Percentiles rank a stretch among this genome's conserved stretches.
Conservation (phyloP, 2,329 filamentous ascomycete species). For the Didymella lethalis region DNA sequence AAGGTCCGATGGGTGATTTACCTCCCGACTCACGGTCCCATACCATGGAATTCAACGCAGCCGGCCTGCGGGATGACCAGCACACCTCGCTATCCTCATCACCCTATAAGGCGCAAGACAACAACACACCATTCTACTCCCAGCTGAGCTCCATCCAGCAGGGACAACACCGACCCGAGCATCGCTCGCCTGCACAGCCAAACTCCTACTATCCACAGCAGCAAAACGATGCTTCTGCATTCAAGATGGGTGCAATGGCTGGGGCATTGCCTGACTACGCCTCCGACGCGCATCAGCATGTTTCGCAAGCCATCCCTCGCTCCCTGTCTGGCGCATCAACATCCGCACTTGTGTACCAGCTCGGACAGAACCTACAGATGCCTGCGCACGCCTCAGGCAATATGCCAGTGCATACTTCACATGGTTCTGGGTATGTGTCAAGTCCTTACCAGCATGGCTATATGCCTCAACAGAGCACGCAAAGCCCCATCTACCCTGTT, state of each 20-base stretch:
- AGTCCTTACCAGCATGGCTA: conserved; percentile 43
- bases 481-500: conserved; percentile 34
- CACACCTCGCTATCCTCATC: conserved; percentile 21
- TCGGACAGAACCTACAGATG: conserved; percentile 51
- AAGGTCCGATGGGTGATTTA: conserved; percentile 53
- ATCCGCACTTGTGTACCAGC: conserved; percentile 52
- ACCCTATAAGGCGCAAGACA: conserved; percentile 33
- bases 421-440: conserved; percentile 37
- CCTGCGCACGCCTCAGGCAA: conserved; percentile 32
- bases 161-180: conserved; percentile 39
- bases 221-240: conserved; percentile 36
- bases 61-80: conserved; percentile 40
- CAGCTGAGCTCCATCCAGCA: conserved; percentile 47
- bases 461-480: conserved; percentile 34
- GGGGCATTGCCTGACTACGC: conserved; percentile 49
- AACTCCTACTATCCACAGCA: conserved; percentile 36
- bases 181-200: conserved; percentile 38
- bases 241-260: conserved; percentile 51
- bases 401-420: conserved; percentile 37
- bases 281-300: conserved; percentile 33
- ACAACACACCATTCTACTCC: conserved; percentile 48
- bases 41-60: conserved; percentile 41
- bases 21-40: conserved; percentile 42
- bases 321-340: conserved; percentile 50
- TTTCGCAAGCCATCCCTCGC: conserved; percentile 39